These are phyloP conservation scores for Ophidiomyces ophidiicola DNA, from an alignment of 2,329 filamentous ascomycete species.

Conservation along the genomic window DNA sequence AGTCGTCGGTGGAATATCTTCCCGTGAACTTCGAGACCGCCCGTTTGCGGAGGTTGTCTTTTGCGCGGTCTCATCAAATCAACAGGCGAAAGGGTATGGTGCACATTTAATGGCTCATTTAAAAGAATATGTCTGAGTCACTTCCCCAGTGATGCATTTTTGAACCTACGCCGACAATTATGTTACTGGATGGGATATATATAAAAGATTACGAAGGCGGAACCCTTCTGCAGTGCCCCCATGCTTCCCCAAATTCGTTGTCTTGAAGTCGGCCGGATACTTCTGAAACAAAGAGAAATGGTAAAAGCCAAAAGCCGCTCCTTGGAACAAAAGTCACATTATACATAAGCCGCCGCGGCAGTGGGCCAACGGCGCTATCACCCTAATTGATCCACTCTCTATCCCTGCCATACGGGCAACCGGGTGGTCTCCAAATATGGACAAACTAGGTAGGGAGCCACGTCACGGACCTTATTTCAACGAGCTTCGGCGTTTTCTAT, in stretches of 20 bases:
- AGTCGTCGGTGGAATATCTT: constrained; percentile 74
- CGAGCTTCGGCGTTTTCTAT: constrained; percentile 68
- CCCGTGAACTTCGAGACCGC: constrained; percentile 69
- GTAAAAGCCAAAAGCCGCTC: constrained; percentile 75
- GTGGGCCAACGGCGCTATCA: constrained; percentile 53
- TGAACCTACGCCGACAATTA: constrained; percentile 88
- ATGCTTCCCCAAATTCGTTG: constrained; percentile 81
- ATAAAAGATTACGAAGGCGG: constrained; percentile 92
- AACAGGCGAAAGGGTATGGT: constrained; percentile 86
- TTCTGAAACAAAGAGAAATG: constrained; percentile 79
- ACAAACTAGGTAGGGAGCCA: constrained; percentile 71
- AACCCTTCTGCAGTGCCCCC: constrained; percentile 84
- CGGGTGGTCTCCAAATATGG: constrained; percentile 83
- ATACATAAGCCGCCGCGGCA: constrained; percentile 64
- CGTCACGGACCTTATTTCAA: constrained; percentile 81
- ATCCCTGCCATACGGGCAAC: constrained; percentile 68
- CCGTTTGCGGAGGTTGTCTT: constrained; percentile 88
- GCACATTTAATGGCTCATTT: constrained; percentile 88
- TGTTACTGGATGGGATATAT: constrained; percentile 87
- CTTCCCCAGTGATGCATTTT: constrained; percentile 82
- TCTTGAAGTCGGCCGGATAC: constrained; percentile 69
- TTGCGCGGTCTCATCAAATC: constrained; percentile 77
- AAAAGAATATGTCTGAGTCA: constrained; percentile 87
- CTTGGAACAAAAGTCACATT: constrained; percentile 63
- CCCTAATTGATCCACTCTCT: constrained; percentile 59